A percentile compares a stretch with the other conserved stretches of the same genome.
These are phyloP conservation scores for Proliferodiscus dingleyae DNA, from an alignment of 2,329 filamentous ascomycete species.

Conservation along the genomic window DNA sequence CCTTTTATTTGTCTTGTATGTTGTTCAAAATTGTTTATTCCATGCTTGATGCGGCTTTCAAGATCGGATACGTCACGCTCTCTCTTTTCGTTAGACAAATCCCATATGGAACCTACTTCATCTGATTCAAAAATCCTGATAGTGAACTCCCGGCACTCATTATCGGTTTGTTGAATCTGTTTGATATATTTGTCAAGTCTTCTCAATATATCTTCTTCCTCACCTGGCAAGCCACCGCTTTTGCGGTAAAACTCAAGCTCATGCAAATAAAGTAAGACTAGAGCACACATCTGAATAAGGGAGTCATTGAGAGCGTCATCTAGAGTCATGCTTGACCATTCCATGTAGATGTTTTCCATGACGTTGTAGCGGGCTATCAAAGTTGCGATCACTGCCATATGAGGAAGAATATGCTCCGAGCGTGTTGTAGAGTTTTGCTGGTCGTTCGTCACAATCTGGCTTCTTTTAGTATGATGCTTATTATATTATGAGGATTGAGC, in stretches of 20 bases:
- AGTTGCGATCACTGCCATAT: conserved; percentile 4
- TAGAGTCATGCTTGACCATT: conserved; percentile 14
- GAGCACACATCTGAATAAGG: conserved; percentile 6
- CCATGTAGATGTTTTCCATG: conserved; percentile 15
- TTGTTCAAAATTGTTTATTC: background rate
- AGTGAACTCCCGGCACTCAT: background rate
- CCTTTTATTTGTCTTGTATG: too few relatives aligned
- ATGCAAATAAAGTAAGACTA: conserved; percentile 5
- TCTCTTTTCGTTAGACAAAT: background rate
- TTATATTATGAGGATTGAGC: background rate
- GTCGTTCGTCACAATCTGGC: background rate
- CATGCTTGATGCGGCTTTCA: background rate
- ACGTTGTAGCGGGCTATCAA: conserved; percentile 15
- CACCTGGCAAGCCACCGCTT: background rate
- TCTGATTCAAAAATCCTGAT: background rate
- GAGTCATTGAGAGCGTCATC: background rate
- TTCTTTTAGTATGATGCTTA: background rate
- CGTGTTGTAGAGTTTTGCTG: background rate
- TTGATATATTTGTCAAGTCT: background rate
- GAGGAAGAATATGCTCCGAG: conserved; percentile 1
- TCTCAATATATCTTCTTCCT: background rate
- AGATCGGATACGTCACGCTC: background rate
- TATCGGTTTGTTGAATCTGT: background rate
- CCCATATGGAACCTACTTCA: background rate
- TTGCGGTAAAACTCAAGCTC: background rate